phyloP scores from a whole-genome alignment of 1,139 yeast genomes.

The Oligophagozyma castellii region DNA sequence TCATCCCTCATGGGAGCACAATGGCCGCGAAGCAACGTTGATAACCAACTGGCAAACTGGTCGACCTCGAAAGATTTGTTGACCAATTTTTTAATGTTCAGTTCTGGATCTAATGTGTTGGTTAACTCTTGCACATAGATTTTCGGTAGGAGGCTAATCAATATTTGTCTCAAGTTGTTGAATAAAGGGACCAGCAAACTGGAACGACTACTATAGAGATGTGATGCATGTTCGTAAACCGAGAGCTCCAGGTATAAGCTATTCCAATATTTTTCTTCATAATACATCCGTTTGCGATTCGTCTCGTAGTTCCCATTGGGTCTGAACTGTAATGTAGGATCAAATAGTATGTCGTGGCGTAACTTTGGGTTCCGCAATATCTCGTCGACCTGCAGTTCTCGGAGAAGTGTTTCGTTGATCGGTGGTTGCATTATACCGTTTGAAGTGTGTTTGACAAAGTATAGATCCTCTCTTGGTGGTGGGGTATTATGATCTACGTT shows the following conservation, averaged over 20 bases:
- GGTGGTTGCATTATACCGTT: too few relatives aligned
- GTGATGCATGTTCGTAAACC: not conserved
- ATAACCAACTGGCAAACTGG: not conserved
- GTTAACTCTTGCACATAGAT: not conserved
- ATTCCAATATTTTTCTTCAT: not conserved
- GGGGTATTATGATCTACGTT: too few relatives aligned
- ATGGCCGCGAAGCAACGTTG: not conserved
- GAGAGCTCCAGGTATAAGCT: not conserved
- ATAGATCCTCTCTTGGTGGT: too few relatives aligned
- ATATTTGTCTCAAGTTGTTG: not conserved
- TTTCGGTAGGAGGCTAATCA: not conserved
- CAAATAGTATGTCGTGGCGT: not conserved
- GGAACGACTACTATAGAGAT: not conserved
- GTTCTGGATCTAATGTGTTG: not conserved
- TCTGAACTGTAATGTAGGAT: not conserved
- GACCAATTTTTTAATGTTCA: not conserved
- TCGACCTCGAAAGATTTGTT: not conserved
- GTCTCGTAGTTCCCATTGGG: not conserved
- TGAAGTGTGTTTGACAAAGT: too few relatives aligned
- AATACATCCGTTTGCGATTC: not conserved
- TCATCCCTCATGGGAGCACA: not conserved
- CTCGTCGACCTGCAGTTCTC: not conserved
- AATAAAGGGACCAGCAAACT: not conserved
- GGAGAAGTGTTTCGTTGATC: not conserved
- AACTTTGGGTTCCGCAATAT: not conserved